Percentiles rank a stretch among this genome's conserved stretches.
phyloP scores from a whole-genome alignment of 345 rosid genomes.

The Eucalyptus regnans region DNA sequence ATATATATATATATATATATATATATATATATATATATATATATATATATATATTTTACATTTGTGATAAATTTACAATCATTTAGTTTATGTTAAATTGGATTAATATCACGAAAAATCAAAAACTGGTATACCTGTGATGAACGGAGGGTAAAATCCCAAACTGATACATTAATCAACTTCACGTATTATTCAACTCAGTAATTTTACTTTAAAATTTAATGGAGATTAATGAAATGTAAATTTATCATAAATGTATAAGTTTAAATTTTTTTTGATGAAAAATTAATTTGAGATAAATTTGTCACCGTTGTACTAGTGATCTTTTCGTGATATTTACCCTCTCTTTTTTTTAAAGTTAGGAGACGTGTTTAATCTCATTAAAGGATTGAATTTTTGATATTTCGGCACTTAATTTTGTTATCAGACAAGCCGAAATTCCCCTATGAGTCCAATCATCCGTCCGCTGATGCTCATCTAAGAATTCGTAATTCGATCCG shows the following conservation, averaged over 20 bases:
- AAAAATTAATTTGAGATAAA: too few species aligned
- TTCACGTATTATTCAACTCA: rapidly evolving
- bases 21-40: too few species aligned
- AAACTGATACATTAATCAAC: rapidly evolving
- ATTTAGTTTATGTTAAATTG: rapidly evolving
- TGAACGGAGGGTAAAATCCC: rapidly evolving
- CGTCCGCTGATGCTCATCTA: too few species aligned
- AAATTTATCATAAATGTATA: too few species aligned
- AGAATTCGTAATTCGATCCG: too few species aligned
- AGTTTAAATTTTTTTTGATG: rapidly evolving
- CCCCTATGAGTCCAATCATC: not conserved
- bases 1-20: too few species aligned
- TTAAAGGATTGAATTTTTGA: too few species aligned
- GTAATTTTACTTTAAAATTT: rapidly evolving
- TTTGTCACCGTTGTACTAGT: rapidly evolving
- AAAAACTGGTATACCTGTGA: rapidly evolving
- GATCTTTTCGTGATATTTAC: rapidly evolving
- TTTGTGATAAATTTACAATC: not conserved
- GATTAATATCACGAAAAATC: rapidly evolving
- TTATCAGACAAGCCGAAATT: not conserved
- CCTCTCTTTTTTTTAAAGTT: rapidly evolving
- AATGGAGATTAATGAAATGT: rapidly evolving
- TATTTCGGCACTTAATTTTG: not conserved
- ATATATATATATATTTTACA: too few species aligned
- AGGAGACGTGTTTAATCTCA: too few species aligned